Conservation (phyloP, 1,284 basidiomycete species). For the Cryptococcus wingfieldii region DNA sequence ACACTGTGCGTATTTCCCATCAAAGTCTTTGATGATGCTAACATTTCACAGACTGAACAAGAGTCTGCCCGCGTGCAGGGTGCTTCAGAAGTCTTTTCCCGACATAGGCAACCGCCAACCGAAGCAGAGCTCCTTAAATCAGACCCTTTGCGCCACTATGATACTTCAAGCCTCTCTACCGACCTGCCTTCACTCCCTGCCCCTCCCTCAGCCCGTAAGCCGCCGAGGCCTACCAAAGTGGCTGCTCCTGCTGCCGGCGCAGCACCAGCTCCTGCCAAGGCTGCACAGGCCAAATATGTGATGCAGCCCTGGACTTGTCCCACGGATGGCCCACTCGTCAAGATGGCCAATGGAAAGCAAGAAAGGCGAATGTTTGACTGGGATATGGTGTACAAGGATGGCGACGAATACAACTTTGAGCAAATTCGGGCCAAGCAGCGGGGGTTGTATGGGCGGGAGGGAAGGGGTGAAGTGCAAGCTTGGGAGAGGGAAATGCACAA, state of each 20-base stretch:
- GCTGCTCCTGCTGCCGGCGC: constrained; percentile 15
- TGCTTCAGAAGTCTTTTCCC: constrained; percentile 46
- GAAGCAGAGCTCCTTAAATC: constrained; percentile 55
- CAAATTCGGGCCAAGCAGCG: constrained; percentile 46
- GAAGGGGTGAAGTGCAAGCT: constrained; percentile 35
- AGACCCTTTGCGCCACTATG: constrained; percentile 57
- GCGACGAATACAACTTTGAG: constrained; percentile 50
- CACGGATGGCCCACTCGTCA: constrained; percentile 38
- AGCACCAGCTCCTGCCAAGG: constrained; percentile 22
- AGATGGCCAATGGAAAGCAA: constrained; percentile 37
- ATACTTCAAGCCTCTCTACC: constrained; percentile 29
- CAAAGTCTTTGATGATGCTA: background rate
- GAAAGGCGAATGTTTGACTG: constrained; percentile 49
- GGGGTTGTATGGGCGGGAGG: constrained; percentile 43
- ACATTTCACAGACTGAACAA: background rate
- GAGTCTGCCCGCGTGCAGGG: constrained; percentile 19
- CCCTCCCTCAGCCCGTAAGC: constrained; percentile 32
- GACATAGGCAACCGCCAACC: constrained; percentile 33
- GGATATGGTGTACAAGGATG: constrained; percentile 44
- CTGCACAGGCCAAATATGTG: constrained; percentile 16
- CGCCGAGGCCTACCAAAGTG: constrained; percentile 21
- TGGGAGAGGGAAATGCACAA: constrained; percentile 47
- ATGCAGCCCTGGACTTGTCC: constrained; percentile 41
- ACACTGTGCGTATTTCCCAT: constrained; percentile 41
- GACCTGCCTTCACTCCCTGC: constrained; percentile 28